Conservation (phyloP, 1,139 yeast genomes). For the Yamadazyma jaroonii region DNA sequence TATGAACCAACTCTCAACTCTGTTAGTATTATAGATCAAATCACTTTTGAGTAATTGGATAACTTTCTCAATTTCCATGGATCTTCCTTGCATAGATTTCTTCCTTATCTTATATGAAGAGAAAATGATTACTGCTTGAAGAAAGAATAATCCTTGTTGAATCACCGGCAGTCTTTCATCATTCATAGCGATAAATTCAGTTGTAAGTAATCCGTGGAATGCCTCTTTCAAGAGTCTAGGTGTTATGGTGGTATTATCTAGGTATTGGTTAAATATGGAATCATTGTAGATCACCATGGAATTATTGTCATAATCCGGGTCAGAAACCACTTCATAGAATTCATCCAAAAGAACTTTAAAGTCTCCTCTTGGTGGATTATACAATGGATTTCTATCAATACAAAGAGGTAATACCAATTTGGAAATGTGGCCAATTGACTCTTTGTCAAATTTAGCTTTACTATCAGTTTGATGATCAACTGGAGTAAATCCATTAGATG, state of each 20-base stretch:
- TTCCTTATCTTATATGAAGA: slow-evolving; percentile 65
- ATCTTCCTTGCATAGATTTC: slow-evolving; percentile 73
- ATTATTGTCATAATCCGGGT: slow-evolving; percentile 46
- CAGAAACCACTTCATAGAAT: slow-evolving; percentile 71
- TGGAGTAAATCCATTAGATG: slow-evolving; percentile 59
- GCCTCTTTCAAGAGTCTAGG: slow-evolving; percentile 51
- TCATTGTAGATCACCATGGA: slow-evolving; percentile 40
- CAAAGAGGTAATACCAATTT: slow-evolving; percentile 63
- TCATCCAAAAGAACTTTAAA: slow-evolving; percentile 70
- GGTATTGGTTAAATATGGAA: slow-evolving; percentile 45
- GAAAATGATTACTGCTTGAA: slow-evolving; percentile 69
- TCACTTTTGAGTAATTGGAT: slow-evolving; percentile 65
- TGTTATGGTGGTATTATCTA: slow-evolving; percentile 48
- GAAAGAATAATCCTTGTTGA: slow-evolving; percentile 62
- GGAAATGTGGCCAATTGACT: slow-evolving; percentile 56
- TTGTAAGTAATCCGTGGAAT: slow-evolving; percentile 50
- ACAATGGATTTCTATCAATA: slow-evolving; percentile 57
- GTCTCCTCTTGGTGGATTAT: slow-evolving; percentile 60
- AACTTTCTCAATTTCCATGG: slow-evolving; percentile 77
- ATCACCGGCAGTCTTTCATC: slow-evolving; percentile 17
- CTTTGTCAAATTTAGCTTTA: slow-evolving; percentile 28
- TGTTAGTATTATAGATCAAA: slow-evolving; percentile 57
- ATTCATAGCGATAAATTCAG: slow-evolving; percentile 19
- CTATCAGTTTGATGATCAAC: slow-evolving; percentile 63
- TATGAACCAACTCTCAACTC: slow-evolving; percentile 85